Base-by-base conservation (phyloP, 805 yeast genomes). In the Cyberlindnera lachancei region DNA sequence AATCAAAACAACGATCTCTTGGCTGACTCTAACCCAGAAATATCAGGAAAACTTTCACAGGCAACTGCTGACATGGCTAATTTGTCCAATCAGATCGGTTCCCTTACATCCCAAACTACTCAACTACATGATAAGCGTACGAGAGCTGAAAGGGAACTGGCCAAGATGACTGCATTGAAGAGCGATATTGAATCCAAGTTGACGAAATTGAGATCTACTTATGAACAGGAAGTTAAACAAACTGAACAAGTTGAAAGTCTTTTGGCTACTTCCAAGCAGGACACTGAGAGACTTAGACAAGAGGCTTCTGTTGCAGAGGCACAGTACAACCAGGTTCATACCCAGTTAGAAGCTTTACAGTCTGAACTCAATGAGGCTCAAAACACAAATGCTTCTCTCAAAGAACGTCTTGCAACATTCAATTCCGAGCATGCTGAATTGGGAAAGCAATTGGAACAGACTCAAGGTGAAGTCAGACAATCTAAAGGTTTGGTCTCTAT, bases 11-110 rank as follows among this genome's bases (percentile, higher is more conserved):
- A 55, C 34, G 84, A 76, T 40, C 55, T 77, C 31, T 60, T 73
- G 33, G 76, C 80, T 0, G 80, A 77, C 11, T 34, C 56, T 2
- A 45, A 44, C 27, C 46, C 55, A 10, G 83, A 72, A 31, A 68
- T 79, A 2, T 70, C 84, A 2, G 75, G 77, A 18, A 75, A 79
- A 48, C 61, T 86, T 30, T 75, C 94, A 1, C 72, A 73, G 38
- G 90, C 95, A 4, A 75, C 92, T 6, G 72, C 87, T 6, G 95
- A 85, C 46, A 70, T 86, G 54, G 95, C 94, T 12, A 85, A 88
- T 45, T 66, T 83, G 25, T 81, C 94, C 0, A 84, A 79, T 46
- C 95, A 88, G 60, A 79, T 85, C 42, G 75, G 75, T 41, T 81
- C 95, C 0, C 63, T 90, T 42, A 71, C 87, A 2, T 59, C 68